Evolutionary conservation across 2,329 filamentous ascomycete genomes (phyloP).

Genomic region (Teratosphaeria gauchensis): DNA sequence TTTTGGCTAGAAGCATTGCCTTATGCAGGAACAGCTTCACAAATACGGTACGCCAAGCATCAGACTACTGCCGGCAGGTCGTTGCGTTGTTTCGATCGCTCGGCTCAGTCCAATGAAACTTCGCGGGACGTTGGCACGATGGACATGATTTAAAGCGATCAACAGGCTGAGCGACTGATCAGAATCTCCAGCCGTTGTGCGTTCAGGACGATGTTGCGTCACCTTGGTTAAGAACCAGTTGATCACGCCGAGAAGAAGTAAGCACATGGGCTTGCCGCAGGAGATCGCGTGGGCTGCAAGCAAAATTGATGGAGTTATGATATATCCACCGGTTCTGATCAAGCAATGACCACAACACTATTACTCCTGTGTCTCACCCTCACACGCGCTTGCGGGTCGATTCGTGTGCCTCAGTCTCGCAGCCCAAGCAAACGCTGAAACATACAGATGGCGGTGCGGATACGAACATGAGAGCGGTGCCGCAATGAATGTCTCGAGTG

Average conservation of each 20-base stretch:
- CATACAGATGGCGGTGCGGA: neutral
- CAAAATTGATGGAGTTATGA: neutral
- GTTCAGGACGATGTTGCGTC: neutral
- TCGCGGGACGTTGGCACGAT: neutral
- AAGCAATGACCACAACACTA: neutral
- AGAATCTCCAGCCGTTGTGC: neutral
- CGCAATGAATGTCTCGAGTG: neutral
- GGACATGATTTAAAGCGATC: neutral
- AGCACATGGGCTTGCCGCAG: neutral
- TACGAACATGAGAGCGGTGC: neutral
- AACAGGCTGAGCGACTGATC: neutral
- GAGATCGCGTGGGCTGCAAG: neutral
- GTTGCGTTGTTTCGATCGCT: neutral
- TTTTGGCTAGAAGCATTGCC: neutral
- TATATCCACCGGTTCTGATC: neutral
- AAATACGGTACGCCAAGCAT: neutral
- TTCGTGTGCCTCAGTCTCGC: neutral
- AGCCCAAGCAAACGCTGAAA: neutral
- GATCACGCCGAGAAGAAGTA: neutral
- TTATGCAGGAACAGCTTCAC: neutral
- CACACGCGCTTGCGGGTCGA: neutral
- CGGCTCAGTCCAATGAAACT: neutral
- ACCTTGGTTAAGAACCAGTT: neutral
- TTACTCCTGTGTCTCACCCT: neutral
- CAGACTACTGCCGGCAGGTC: neutral